phyloP scores from a whole-genome alignment of 495 filamentous ascomycete species.

The Hyaloscypha hepaticicola region DNA sequence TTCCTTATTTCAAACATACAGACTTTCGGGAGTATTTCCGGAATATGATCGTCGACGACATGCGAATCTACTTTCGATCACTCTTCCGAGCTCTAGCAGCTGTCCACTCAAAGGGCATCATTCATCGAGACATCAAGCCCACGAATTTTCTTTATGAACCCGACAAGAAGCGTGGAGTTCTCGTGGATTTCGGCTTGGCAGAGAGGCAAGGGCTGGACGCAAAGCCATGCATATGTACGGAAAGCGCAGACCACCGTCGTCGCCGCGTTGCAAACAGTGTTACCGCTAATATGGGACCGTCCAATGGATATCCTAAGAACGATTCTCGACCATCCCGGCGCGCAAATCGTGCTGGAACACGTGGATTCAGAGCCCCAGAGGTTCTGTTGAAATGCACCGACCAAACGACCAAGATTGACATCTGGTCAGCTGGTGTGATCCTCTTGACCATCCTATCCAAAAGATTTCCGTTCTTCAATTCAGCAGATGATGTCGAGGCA shows the following conservation, averaged over 20 bases:
- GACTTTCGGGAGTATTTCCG: slow-evolving; percentile 97
- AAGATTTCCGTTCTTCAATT: slow-evolving; percentile 98
- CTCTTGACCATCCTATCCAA: slow-evolving; percentile 84
- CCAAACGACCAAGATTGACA: slow-evolving; percentile 93
- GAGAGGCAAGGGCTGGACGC: slow-evolving; percentile 76
- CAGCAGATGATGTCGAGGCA: slow-evolving; percentile 91
- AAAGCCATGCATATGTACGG: slow-evolving; percentile 70
- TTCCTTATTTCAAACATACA: slow-evolving; percentile 92
- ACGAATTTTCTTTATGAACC: slow-evolving; percentile 98
- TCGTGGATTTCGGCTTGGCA: slow-evolving; percentile 95
- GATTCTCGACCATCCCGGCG: slow-evolving; percentile 84
- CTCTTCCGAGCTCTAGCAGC: slow-evolving; percentile 81
- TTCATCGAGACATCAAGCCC: slow-evolving; percentile 99
- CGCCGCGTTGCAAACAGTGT: slow-evolving; percentile 42
- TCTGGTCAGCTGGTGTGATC: slow-evolving; percentile 96
- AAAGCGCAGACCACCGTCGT: slow-evolving; percentile 37
- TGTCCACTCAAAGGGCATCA: slow-evolving; percentile 78
- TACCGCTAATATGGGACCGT: slow-evolving; percentile 45
- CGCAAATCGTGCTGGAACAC: slow-evolving; percentile 93
- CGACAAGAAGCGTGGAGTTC: slow-evolving; percentile 73
- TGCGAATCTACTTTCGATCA: slow-evolving; percentile 83
- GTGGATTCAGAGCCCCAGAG: slow-evolving; percentile 94
- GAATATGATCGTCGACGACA: slow-evolving; percentile 78
- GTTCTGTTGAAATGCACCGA: slow-evolving; percentile 96
- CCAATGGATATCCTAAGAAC: slow-evolving; percentile 76